These are phyloP conservation scores for Dentipellis sp. DNA, from an alignment of 768 basidiomycete species.

Conservation along the genomic window DNA sequence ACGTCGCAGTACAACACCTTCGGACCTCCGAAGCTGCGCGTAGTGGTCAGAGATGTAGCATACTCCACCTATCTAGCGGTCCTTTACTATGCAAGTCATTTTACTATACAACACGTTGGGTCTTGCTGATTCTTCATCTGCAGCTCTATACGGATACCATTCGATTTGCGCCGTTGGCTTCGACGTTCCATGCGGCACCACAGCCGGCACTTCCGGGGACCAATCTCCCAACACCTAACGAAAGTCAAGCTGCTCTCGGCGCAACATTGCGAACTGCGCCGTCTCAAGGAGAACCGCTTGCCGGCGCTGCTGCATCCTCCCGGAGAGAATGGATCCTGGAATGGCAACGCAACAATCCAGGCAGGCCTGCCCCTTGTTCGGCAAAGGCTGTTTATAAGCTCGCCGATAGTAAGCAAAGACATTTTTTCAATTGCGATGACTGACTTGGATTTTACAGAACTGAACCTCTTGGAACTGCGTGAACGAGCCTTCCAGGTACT, in stretches of 20 bases:
- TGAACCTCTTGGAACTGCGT: constrained; percentile 65
- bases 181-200: constrained; percentile 38
- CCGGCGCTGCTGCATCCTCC: constrained; percentile 22
- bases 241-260: constrained; percentile 24
- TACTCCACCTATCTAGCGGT: constrained; percentile 57
- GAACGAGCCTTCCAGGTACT: constrained; percentile 54
- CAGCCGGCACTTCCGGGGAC: constrained; percentile 5
- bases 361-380: constrained; percentile 63
- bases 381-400: constrained; percentile 80
- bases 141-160: constrained; percentile 84
- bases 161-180: constrained; percentile 76
- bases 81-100: constrained; percentile 58
- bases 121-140: not conserved
- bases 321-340: constrained; percentile 64
- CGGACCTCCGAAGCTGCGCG: constrained; percentile 41
- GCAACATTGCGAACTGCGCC: constrained; percentile 9
- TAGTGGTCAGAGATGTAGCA: constrained; percentile 48
- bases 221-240: constrained; percentile 21
- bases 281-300: constrained; percentile 12
- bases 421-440: not conserved
- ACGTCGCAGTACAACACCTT: not conserved
- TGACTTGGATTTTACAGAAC: constrained; percentile 31
- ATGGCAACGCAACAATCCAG: constrained; percentile 55
- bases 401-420: constrained; percentile 56
- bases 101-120: not conserved